Evolutionary conservation across 129 eudicot genomes (phyloP), one percentile per base, ranked within the genome.

Genomic region (Oenanthe sinensis): DNA sequence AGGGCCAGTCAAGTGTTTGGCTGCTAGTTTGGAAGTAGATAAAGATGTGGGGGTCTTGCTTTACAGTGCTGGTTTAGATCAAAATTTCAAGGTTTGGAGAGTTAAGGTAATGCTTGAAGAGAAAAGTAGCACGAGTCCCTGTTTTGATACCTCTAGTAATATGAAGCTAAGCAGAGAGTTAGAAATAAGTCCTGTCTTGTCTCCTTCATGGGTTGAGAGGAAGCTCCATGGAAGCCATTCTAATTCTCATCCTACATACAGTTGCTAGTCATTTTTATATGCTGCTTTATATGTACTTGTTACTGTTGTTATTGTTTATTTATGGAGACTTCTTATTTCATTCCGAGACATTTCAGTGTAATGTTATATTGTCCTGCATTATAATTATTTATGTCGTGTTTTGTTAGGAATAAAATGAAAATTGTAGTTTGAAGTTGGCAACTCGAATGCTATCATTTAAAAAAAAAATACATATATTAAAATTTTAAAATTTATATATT

Each of bases 1-100:
- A 71, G 96, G 96, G 37, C 97, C 96, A 44, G 91, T 92, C 22
- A 90, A 74, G 84, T 90, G 93, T 73, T 70, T 92, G 78, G 90
- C 90, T 26, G 92, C 87, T 24, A 30, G 73, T 5, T 39, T 88
- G 74, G 90, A 86, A 70, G 30, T 79, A 5, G 92, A 86, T 14
- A 83, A 82, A 43, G 79, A 69, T 2, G 81, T 82, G 2, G 86
- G 88, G 60, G 80, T 88, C 43, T 74, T 84, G 83, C 82, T 88
- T 17, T 86, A 86, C 72, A 88, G 92, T 80, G 86, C 86, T 33
- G 82, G 90, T 10, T 65, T 84, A 78, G 92, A 88, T 63, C 85
- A 84, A 30, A 82, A 83, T n/a, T 88, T 88, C 43, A 88, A 88
- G 88, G 92, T 86, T 0, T 88, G 92, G 92, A 86, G 90, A 65